These are phyloP conservation scores for Lactuca saligna DNA, from an alignment of 129 eudicot species.

Conservation along the genomic window DNA sequence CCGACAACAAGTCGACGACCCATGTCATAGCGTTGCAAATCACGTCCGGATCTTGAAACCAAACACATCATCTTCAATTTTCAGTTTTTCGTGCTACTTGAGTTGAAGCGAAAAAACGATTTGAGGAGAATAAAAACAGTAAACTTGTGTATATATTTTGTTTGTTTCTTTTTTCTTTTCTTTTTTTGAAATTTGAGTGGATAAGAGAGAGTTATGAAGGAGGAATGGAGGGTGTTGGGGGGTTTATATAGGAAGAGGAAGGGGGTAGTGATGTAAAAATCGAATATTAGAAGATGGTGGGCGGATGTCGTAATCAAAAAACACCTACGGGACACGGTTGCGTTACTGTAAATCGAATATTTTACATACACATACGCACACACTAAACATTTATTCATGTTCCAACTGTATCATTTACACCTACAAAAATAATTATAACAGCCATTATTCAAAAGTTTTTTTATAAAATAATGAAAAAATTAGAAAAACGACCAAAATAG, in stretches of 20 bases:
- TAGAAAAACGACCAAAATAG: not conserved
- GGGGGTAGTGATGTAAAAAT: constrained; percentile 16
- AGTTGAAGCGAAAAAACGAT: not conserved
- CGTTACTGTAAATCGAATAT: constrained; percentile 21
- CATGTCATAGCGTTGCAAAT: constrained; percentile 68
- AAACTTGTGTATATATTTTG: no score
- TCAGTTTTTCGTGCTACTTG: not conserved
- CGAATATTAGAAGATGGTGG: constrained; percentile 38
- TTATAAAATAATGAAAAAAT: no score
- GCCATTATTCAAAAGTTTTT: no score
- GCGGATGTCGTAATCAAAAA: constrained; percentile 36
- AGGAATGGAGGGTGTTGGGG: constrained; percentile 8
- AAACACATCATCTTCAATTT: constrained; percentile 53
- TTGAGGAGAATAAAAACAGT: not conserved
- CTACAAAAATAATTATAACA: not conserved
- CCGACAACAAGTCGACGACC: constrained; percentile 86
- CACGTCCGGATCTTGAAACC: constrained; percentile 76
- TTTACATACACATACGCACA: not conserved
- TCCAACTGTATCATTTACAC: not conserved
- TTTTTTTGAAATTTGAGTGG: constrained; percentile 9
- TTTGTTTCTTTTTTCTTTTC: not conserved
- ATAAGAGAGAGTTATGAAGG: constrained; percentile 33
- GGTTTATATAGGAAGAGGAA: constrained; percentile 23
- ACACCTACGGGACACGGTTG: constrained; percentile 32
- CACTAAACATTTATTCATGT: not conserved